Base-by-base conservation (phyloP, 192 early-diverging fungal species). In the Coemansia sp. region DNA sequence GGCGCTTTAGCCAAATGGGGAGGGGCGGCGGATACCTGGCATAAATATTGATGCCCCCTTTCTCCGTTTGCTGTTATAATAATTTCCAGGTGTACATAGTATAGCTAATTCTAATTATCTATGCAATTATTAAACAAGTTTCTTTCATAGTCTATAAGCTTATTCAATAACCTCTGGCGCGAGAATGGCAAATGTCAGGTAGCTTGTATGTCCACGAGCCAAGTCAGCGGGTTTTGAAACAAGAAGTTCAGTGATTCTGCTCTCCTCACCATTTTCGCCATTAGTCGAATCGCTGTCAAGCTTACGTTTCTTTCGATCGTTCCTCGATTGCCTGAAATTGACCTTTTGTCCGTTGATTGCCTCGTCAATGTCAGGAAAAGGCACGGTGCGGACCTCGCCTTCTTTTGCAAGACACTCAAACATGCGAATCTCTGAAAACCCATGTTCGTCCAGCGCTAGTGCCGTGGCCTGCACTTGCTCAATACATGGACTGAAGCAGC, bases 401-500 rank as follows among this genome's bases (percentile, higher is more conserved):
- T 88, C 83, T 30, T 92, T 87, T n/a, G 87, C 83, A 53, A 99
- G 81, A n/a, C 90, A 91, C 68, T 99, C 96, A 66, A 86, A 95
- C 96, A 99, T 97, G 28, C 86, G 83, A 20, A 95, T 91, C 85
- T 92, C 91, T n/a, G 91, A 84, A 78, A 96, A 98, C 5, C 92
- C 91, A 57, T 91, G 79, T 39, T 94, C 88, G 25, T 89, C 86
- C 59, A 99, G 75, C 21, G 89, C 89, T 26, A 81, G 67, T 4
- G 88, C 89, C 12, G 95, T 95, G 46, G 84, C 81, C 57, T 90
- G 86, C 30, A 99, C 94, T 72, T 99, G 96, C 71, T 99, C 96
- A 42, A 97, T 94, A 58, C 94, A 96, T 4, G 96, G 96, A 64
- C 92, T 94, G 73, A 99, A 99, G 45, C 89, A 91, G 68, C 96